A percentile compares a stretch with the other conserved stretches of the same genome.
Conservation (phyloP, 2,329 filamentous ascomycete species). For the Fusarium compactum region DNA sequence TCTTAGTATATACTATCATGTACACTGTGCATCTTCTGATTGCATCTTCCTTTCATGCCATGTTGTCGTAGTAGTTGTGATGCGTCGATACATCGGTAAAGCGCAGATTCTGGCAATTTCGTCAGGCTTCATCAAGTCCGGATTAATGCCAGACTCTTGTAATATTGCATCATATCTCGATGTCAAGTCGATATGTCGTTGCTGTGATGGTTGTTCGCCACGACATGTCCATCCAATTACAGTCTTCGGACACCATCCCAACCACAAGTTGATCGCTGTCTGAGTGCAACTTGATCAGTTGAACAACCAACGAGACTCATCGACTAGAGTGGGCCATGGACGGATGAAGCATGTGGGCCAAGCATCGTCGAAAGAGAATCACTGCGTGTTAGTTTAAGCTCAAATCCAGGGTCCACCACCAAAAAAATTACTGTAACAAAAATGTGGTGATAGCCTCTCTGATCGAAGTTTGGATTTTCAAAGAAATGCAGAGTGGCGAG, state of each 20-base stretch:
- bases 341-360: conserved; percentile 38
- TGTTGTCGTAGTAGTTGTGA: not conserved
- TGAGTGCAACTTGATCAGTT: not conserved
- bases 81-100: not conserved
- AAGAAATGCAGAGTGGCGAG: conserved; percentile 15
- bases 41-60: not conserved
- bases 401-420: conserved; percentile 25
- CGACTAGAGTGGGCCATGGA: conserved; percentile 18
- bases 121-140: not conserved
- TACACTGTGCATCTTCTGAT: not conserved
- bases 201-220: conserved; percentile 13
- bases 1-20: not conserved
- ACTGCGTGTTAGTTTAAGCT: conserved; percentile 26
- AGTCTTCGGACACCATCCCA: not conserved
- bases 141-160: not conserved
- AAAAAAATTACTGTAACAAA: conserved; percentile 4
- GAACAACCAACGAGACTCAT: conserved; percentile 17
- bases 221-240: conserved; percentile 4
- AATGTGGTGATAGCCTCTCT: conserved; percentile 26
- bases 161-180: conserved; percentile 8
- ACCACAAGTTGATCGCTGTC: not conserved
- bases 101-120: not conserved
- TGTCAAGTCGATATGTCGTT: conserved; percentile 4
- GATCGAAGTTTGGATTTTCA: not conserved
- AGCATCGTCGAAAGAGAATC: not conserved